These are phyloP conservation scores for Aspergillus asperescens DNA, from an alignment of 495 filamentous ascomycete species.

Conservation along the genomic window DNA sequence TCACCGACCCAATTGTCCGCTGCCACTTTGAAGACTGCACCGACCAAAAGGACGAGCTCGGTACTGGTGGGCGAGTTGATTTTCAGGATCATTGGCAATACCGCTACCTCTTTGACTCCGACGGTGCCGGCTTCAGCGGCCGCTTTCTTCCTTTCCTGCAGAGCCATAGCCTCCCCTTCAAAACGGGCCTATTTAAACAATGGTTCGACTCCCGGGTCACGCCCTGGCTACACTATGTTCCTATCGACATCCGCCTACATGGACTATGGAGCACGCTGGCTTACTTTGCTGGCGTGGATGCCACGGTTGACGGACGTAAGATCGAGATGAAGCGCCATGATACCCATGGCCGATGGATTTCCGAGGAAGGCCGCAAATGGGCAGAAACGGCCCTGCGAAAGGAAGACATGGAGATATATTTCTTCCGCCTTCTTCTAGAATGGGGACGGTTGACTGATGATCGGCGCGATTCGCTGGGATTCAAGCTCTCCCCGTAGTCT, in stretches of 20 bases:
- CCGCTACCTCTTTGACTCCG: slow-evolving; percentile 61
- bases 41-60: slow-evolving; percentile 48
- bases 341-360: slow-evolving; percentile 56
- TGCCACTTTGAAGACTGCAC: slow-evolving; percentile 50
- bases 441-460: slow-evolving; percentile 66
- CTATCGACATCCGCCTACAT: slow-evolving; percentile 63
- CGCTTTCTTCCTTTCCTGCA: slow-evolving; percentile 59
- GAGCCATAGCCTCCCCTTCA: slow-evolving; percentile 59
- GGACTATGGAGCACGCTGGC: slow-evolving; percentile 59
- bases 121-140: slow-evolving; percentile 62
- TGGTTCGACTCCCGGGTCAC: slow-evolving; percentile 69
- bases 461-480: slow-evolving; percentile 53
- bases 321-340: slow-evolving; percentile 33
- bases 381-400: slow-evolving; percentile 58
- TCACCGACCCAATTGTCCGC: slow-evolving; percentile 48
- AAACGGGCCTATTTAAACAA: slow-evolving; percentile 60
- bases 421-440: slow-evolving; percentile 72
- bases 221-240: slow-evolving; percentile 76
- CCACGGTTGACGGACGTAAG: slow-evolving; percentile 14
- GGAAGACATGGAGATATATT: slow-evolving; percentile 80
- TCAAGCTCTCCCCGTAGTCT: slow-evolving; percentile 19
- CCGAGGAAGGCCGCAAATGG: slow-evolving; percentile 62
- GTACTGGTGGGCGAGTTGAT: slow-evolving; percentile 32
- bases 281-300: slow-evolving; percentile 51
- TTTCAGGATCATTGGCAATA: slow-evolving; percentile 61